A percentile compares a stretch with the other conserved stretches of the same genome.
Evolutionary conservation across 768 basidiomycete species (phyloP).

Genomic region (Macrocybe gigantea): DNA sequence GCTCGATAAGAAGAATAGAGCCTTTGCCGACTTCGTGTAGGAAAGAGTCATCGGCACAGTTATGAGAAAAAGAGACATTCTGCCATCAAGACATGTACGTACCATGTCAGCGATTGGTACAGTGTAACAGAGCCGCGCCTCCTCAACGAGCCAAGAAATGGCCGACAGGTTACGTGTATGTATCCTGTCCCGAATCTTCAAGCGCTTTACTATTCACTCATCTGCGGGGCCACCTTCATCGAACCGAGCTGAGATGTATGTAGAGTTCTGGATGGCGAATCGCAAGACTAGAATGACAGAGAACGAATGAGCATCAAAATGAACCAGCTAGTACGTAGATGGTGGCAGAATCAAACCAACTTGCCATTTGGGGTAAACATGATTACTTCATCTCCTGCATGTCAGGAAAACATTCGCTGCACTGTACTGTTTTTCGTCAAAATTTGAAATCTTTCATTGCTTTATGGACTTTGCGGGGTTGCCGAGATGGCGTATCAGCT

Average conservation of each 20-base stretch:
- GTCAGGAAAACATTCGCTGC: too few relatives aligned
- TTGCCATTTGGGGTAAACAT: too few relatives aligned
- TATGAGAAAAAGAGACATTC: slow-evolving; percentile 3
- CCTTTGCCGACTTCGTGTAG: slow-evolving; percentile 42
- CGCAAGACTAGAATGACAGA: neutral
- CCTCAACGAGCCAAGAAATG: slow-evolving; percentile 52
- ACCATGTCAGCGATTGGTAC: slow-evolving; percentile 44
- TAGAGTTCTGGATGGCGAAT: slow-evolving; percentile 27
- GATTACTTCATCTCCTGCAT: too few relatives aligned
- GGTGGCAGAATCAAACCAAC: too few relatives aligned
- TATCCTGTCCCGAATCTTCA: slow-evolving; percentile 28
- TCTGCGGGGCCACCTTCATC: slow-evolving; percentile 41
- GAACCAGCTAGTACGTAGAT: slow-evolving; percentile 8
- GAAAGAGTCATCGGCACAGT: slow-evolving; percentile 44
- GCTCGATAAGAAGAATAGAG: slow-evolving; percentile 47
- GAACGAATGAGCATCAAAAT: neutral
- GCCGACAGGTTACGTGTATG: slow-evolving; percentile 34
- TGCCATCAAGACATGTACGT: slow-evolving; percentile 11
- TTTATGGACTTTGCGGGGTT: too few relatives aligned
- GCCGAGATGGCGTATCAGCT: too few relatives aligned
- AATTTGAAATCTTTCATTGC: too few relatives aligned
- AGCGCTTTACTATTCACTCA: slow-evolving; percentile 42
- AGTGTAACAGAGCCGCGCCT: slow-evolving; percentile 67
- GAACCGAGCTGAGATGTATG: slow-evolving; percentile 39
- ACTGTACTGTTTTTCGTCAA: too few relatives aligned